Base-by-base conservation (phyloP, 108 stramenopile species). In the Pelagomonas calceolata region DNA sequence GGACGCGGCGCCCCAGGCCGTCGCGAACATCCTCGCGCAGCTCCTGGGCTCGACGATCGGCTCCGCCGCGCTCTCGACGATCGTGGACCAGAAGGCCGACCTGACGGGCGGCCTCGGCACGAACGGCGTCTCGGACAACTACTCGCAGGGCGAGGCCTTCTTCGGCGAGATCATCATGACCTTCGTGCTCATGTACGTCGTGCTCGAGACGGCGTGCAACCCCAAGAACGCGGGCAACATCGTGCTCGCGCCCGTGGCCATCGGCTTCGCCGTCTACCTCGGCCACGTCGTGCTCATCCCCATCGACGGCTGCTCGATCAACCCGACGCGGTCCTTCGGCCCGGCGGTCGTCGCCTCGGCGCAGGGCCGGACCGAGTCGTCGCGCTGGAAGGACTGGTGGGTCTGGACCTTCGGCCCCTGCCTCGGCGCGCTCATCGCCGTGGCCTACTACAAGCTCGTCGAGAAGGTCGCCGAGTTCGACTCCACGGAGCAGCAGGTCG, bases 251-350 rank as follows among this genome's bases (percentile, higher is more conserved):
- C 64, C 66, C 5, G 68, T 74, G 36, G 73, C 73, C 51, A 74
- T 74, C 66, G 51, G 51, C 51, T 60, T 60, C 51, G 64, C 73
- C 17, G 73, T 74, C 34, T 67, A 36, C 64, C 64, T 68, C 18
- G 73, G 66, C 67, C 73, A 74, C 67, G 31, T 68, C 33, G 32
- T 74, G 33, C 73, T 74, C 26, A 34, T 74, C 34, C 73, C 73
- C 51, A 68, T 74, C 51, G 73, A 74, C 66, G 73, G 73, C 30
- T 74, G 73, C 73, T 68, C 67, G 30, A 74, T 74, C 67, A 74
- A 74, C 67, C 73, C 73, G 36, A 74, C 73, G 35, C 73, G 73
- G 4, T 74, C 73, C 66, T 68, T 74, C 34, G 73, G 73, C 34
- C 73, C 73, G 18, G 66, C 73, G 7, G 18, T 74, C 29, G 66